Percentiles rank a stretch among this genome's conserved stretches.
Conservation (phyloP, 129 eudicot species). For the Logfia minima region DNA sequence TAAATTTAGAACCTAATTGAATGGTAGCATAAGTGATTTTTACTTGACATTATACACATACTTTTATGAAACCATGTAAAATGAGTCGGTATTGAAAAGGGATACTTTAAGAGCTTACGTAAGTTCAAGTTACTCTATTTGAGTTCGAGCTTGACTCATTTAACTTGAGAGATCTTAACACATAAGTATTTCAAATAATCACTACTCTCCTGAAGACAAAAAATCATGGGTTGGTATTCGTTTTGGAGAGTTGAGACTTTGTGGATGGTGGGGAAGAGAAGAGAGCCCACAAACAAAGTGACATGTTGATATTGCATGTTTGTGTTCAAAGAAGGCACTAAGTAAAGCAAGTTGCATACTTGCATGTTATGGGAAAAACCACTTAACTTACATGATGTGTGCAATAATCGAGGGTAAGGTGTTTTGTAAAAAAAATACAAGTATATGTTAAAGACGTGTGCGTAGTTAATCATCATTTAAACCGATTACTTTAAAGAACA, state of each 20-base stretch:
- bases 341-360: slow-evolving; percentile 17
- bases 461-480: no score
- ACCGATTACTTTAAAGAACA: no score
- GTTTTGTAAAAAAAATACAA: not conserved
- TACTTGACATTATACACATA: no score
- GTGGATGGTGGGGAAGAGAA: slow-evolving; percentile 36
- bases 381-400: slow-evolving; percentile 23
- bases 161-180: not conserved
- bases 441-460: not conserved
- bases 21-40: no score
- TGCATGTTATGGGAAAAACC: slow-evolving; percentile 23
- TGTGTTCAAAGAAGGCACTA: slow-evolving; percentile 30
- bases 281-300: slow-evolving; percentile 32
- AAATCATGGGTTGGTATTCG: slow-evolving; percentile 26
- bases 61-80: no score
- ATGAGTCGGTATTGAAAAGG: no score
- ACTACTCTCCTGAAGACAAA: slow-evolving; percentile 12
- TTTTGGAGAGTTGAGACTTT: slow-evolving; percentile 28
- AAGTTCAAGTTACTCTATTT: no score
- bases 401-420: slow-evolving; percentile 13
- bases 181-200: not conserved
- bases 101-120: no score
- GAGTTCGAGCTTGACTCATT: not conserved
- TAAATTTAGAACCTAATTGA: no score
- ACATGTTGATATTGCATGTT: slow-evolving; percentile 19